phyloP scores from a whole-genome alignment of 768 basidiomycete species.

The Lactarius indigo region DNA sequence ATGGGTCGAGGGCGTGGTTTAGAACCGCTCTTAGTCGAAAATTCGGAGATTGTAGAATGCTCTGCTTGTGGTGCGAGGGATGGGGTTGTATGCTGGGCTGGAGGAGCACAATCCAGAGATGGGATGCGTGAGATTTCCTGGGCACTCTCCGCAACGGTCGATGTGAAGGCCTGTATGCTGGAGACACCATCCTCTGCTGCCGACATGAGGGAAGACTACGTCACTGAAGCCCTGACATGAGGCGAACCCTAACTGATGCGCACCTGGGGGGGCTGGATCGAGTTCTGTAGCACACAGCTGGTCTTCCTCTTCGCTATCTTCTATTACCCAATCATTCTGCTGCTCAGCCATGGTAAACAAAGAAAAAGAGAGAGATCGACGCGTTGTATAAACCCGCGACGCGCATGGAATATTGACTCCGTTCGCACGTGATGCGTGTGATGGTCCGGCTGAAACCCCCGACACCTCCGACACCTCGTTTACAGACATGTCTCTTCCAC shows the following conservation, averaged over 20 bases:
- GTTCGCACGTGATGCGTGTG: not conserved
- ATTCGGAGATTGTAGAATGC: constrained; percentile 15
- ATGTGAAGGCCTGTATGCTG: constrained; percentile 18
- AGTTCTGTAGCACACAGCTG: not conserved
- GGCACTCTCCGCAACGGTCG: not conserved
- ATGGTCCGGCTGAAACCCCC: too few relatives aligned
- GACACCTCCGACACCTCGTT: too few relatives aligned
- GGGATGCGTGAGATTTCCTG: constrained; percentile 17
- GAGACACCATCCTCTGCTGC: constrained; percentile 15
- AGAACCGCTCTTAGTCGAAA: not conserved
- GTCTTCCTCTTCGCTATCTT: constrained; percentile 26
- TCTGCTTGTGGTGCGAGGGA: constrained; percentile 12
- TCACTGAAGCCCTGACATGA: constrained; percentile 9
- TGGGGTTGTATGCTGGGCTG: constrained; percentile 11
- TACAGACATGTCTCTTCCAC: constrained; percentile 14
- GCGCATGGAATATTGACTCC: constrained; percentile 2
- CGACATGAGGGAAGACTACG: constrained; percentile 3
- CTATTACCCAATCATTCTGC: constrained; percentile 22
- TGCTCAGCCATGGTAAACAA: constrained; percentile 1
- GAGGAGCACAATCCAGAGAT: not conserved
- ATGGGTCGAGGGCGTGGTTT: constrained; percentile 24
- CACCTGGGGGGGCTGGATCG: constrained; percentile 11
- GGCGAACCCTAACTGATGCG: constrained; percentile 13
- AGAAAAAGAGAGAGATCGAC: not conserved
- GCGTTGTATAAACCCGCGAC: not conserved